Evolutionary conservation across 257 asterid genomes (phyloP).

Genomic region (Ajuga chamaepitys): DNA sequence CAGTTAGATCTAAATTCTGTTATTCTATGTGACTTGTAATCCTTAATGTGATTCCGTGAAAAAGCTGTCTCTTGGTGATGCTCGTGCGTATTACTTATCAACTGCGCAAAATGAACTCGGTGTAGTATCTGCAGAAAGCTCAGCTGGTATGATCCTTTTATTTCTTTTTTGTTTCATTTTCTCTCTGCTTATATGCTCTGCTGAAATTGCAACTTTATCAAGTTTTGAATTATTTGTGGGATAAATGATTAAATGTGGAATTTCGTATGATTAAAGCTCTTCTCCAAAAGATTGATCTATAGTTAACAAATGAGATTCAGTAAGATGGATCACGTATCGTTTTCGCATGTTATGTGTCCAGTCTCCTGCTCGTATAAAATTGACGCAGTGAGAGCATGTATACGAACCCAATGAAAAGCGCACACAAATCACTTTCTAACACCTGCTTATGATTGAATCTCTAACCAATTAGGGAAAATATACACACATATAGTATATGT

Average conservation of each 20-base stretch:
- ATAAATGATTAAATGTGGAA: neutral
- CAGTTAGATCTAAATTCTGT: neutral
- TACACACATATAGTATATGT: neutral
- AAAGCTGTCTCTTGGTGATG: conserved; percentile 98
- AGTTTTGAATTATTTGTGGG: neutral
- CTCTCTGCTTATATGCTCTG: neutral
- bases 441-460: neutral
- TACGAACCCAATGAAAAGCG: neutral
- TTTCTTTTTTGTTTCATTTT: too few species aligned
- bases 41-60: conserved; percentile 30
- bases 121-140: conserved; percentile 85
- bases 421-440: too few species aligned
- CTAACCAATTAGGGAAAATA: neutral
- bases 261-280: neutral
- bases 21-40: conserved; percentile 2
- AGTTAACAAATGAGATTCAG: neutral
- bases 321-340: neutral
- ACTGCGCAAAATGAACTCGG: conserved; percentile 94
- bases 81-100: conserved; percentile 85
- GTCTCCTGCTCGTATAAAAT: neutral
- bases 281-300: neutral
- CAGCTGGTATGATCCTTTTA: conserved; percentile 72
- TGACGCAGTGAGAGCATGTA: too few species aligned
- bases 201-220: neutral
- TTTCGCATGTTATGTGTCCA: neutral